Percentiles rank a stretch among this genome's conserved stretches.
Conservation (phyloP, 768 basidiomycete genomes). For the Boletus fagicola region DNA sequence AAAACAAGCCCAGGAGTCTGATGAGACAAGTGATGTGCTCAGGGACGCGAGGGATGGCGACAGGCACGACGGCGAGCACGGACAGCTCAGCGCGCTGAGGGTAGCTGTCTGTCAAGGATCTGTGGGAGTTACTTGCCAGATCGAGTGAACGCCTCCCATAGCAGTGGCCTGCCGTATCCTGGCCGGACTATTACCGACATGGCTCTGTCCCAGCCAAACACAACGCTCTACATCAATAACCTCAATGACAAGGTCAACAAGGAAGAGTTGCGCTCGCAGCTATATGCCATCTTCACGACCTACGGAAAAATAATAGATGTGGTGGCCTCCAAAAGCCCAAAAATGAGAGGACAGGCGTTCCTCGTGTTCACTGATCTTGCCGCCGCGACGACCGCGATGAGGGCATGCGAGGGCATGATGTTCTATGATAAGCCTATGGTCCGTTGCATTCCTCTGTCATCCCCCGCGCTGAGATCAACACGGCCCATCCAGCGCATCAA, state of each 20-base stretch:
- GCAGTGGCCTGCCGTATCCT: not conserved
- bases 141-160: not conserved
- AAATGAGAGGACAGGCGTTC: conserved; percentile 94
- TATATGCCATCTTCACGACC: conserved; percentile 88
- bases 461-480: conserved; percentile 9
- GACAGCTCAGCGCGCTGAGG: not conserved
- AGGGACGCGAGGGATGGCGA: conserved; percentile 5
- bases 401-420: conserved; percentile 87
- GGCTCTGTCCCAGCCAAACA: conserved; percentile 67
- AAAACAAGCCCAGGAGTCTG: conserved; percentile 4
- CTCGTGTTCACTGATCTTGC: conserved; percentile 92
- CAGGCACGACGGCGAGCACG: conserved; percentile 4
- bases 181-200: conserved; percentile 28
- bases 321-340: conserved; percentile 79
- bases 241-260: conserved; percentile 93
- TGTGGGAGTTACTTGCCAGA: conserved; percentile 28
- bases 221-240: conserved; percentile 89
- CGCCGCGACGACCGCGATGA: conserved; percentile 87
- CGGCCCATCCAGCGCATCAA: conserved; percentile 65
- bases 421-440: conserved; percentile 94
- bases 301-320: conserved; percentile 94
- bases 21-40: not conserved
- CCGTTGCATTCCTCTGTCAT: conserved; percentile 33
- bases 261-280: conserved; percentile 77
- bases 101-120: not conserved